Percentiles rank a stretch among this genome's conserved stretches.
Evolutionary conservation across 495 filamentous ascomycete species (phyloP).

Genomic region (Alectoria sarmentosa): DNA sequence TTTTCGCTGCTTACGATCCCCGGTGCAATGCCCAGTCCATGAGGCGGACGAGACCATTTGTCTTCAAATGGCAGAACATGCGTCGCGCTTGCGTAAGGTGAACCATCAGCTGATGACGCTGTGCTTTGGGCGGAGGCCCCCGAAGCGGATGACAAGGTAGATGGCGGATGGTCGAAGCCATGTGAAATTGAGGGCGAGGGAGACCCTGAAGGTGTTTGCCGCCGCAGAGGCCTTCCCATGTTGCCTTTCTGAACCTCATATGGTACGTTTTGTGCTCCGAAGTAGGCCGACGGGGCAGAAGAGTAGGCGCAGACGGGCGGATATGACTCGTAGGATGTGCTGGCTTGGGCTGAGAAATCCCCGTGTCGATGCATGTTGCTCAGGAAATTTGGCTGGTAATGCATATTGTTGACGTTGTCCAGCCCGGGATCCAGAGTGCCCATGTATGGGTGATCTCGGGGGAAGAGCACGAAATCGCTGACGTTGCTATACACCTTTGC

Average conservation of each 20-base stretch:
- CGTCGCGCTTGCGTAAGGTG: conserved; percentile 62
- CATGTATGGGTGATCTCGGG: conserved; percentile 19
- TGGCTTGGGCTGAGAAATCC: conserved; percentile 10
- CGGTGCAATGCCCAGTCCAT: conserved; percentile 59
- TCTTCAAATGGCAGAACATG: conserved; percentile 49
- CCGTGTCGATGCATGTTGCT: conserved; percentile 18
- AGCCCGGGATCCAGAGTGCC: conserved; percentile 9
- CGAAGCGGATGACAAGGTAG: conserved; percentile 62
- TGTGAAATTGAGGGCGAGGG: conserved; percentile 27
- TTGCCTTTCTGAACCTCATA: conserved; percentile 18
- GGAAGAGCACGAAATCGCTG: conserved; percentile 27
- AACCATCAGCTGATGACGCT: conserved; percentile 74
- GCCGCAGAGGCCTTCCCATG: conserved; percentile 8
- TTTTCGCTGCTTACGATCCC: conserved; percentile 57
- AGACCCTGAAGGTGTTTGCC: conserved; percentile 24
- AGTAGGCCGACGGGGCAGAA: conserved; percentile 12
- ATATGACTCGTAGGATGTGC: conserved; percentile 18
- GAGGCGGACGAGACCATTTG: conserved; percentile 53
- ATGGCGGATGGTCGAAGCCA: conserved; percentile 42
- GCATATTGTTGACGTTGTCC: conserved; percentile 8
- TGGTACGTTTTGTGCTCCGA: conserved; percentile 10
- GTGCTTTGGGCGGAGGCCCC: conserved; percentile 61
- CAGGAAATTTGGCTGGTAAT: conserved; percentile 5
- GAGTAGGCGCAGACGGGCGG: conserved; percentile 5
- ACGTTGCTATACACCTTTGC: conserved; percentile 23